Evolutionary conservation across 805 yeast species (phyloP), one percentile per base, ranked within the genome.

Genomic region (Scheffersomyces lignosus): DNA sequence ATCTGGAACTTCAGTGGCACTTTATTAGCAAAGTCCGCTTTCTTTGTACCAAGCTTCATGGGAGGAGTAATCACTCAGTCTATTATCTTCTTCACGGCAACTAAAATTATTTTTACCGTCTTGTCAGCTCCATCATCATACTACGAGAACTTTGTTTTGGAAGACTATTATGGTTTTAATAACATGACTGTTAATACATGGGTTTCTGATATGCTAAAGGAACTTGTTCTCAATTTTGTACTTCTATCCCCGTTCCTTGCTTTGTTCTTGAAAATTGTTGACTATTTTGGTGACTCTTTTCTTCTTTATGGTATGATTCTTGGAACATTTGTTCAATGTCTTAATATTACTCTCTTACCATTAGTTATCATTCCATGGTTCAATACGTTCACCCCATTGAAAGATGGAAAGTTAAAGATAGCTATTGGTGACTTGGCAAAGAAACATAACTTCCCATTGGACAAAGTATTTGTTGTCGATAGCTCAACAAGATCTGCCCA

Each of bases 401-500:
- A 85, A 49, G 88, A 86, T 31, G 97, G 98, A 25, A 90, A 88
- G 58, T 77, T 93, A 65, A 87, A 87, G 59, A 64, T 75, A 8
- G 80, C 85, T 4, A 88, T 93, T 60, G 95, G 89, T 61, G 70
- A 77, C 13, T 77, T 93, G 46, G 96, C 98, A 14, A 57, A 70
- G 12, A 64, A 73, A 37, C 84, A 87, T 56, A 70, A 78, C 23
- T 93, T 93, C 78, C 99, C 99, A 43, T 75, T 91, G 56, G 78
- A 83, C 38, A 81, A 88, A 54, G 70, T 93, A 37, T 87, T 77
- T 53, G 97, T 90, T 32, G 81, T 90, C 56, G 99, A 93, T 60
- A 97, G 98, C 12, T 90, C 98, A 27, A 87, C 84, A 58, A 83
- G 98, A 70, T 87, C 96, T 1, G 80, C 95, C 5, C 99, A 93